phyloP scores from a whole-genome alignment of 2,329 filamentous ascomycete species.

The Colletotrichum cereale region DNA sequence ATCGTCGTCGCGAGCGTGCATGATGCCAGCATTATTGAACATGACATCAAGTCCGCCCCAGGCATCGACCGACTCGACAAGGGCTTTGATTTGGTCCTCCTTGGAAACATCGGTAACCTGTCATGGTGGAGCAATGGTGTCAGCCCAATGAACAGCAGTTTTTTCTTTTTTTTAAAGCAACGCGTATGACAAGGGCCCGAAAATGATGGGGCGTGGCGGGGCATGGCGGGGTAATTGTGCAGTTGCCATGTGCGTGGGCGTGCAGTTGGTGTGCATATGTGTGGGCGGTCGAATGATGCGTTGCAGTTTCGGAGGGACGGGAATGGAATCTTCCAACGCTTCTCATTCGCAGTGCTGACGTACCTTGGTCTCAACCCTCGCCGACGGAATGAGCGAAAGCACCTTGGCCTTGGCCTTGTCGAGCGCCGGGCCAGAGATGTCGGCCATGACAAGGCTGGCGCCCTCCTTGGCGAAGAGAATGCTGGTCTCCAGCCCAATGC shows the following conservation, averaged over 20 bases:
- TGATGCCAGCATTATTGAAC: slow-evolving; percentile 98
- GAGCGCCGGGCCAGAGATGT: slow-evolving; percentile 84
- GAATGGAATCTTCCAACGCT: slow-evolving; percentile 9
- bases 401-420: slow-evolving; percentile 82
- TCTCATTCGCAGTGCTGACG: slow-evolving; percentile 41
- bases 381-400: slow-evolving; percentile 75
- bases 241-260: background rate
- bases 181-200: background rate
- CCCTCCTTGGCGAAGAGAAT: slow-evolving; percentile 93
- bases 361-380: slow-evolving; percentile 72
- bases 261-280: slow-evolving; percentile 19
- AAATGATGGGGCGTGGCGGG: slow-evolving; percentile 5
- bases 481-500: slow-evolving; percentile 91
- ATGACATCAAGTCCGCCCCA: slow-evolving; percentile 93
- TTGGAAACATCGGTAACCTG: slow-evolving; percentile 81
- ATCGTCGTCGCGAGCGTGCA: slow-evolving; percentile 86
- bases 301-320: slow-evolving; percentile 30
- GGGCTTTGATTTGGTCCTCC: slow-evolving; percentile 80
- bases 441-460: slow-evolving; percentile 85
- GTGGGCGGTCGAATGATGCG: slow-evolving; percentile 42
- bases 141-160: background rate
- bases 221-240: slow-evolving; percentile 36
- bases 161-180: background rate
- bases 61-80: slow-evolving; percentile 79
- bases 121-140: background rate